Evolutionary conservation across 2,329 filamentous ascomycete genomes (phyloP).

Genomic region (Trichoderma atrobrunneum): DNA sequence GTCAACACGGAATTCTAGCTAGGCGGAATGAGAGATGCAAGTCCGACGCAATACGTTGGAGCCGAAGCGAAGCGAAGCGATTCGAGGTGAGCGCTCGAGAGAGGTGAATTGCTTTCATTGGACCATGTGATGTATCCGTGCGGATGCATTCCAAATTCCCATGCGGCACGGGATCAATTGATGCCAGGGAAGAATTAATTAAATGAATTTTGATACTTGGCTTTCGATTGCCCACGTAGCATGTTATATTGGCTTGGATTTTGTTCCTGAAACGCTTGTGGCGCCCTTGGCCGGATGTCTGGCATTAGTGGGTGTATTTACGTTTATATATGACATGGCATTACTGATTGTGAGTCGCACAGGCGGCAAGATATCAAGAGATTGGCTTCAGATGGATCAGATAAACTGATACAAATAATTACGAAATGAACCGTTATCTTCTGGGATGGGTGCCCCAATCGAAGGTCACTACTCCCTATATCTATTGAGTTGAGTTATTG

Average conservation of each 20-base stretch:
- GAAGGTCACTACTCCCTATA: neutral
- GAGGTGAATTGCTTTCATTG: neutral
- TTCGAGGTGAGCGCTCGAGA: neutral
- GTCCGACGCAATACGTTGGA: neutral
- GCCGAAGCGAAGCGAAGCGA: slow-evolving; percentile 11
- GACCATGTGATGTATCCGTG: neutral
- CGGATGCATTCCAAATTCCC: neutral
- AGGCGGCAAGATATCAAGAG: neutral
- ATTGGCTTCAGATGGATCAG: neutral
- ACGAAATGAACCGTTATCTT: neutral
- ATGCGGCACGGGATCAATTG: neutral
- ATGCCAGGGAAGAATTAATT: neutral
- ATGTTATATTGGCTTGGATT: neutral
- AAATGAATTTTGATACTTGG: neutral
- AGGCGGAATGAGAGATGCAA: neutral
- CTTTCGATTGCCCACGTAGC: neutral
- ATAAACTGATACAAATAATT: neutral
- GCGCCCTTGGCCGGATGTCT: neutral
- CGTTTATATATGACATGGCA: neutral
- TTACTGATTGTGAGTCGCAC: neutral
- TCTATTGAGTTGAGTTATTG: neutral
- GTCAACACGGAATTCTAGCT: neutral
- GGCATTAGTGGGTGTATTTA: neutral
- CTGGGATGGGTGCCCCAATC: neutral
- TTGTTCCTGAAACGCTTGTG: neutral